A percentile compares a stretch with the other conserved stretches of the same genome.
phyloP scores from a whole-genome alignment of 345 rosid species.

The Diplotaxis tenuifolia region DNA sequence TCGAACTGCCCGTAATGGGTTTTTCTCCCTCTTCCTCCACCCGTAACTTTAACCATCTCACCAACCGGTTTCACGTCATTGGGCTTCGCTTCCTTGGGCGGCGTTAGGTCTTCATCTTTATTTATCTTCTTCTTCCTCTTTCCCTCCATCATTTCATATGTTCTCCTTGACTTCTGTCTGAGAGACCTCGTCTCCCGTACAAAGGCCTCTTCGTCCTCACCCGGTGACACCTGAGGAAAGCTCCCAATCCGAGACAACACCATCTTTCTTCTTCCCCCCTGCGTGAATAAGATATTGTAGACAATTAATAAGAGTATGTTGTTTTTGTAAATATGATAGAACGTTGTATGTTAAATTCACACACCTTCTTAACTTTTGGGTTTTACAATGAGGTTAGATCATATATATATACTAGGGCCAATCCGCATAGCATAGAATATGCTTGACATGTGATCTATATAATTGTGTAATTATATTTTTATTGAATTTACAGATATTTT shows the following conservation, averaged over 20 bases:
- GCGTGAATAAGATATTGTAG: neutral
- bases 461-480: too few species aligned
- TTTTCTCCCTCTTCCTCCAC: slow-evolving; percentile 70
- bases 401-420: neutral
- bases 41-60: slow-evolving; percentile 52
- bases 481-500: too few species aligned
- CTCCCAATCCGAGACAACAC: neutral
- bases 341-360: neutral
- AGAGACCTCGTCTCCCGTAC: slow-evolving; percentile 30
- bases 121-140: slow-evolving; percentile 28
- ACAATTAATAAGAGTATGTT: neutral
- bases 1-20: slow-evolving; percentile 66
- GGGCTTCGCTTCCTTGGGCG: slow-evolving; percentile 41
- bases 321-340: neutral
- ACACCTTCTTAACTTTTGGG: neutral
- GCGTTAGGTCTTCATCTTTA: slow-evolving; percentile 25
- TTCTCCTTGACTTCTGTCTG: slow-evolving; percentile 8
- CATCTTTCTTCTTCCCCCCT: neutral
- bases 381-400: neutral
- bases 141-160: neutral
- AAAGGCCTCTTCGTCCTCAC: neutral
- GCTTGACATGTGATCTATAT: too few species aligned
- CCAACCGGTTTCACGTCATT: slow-evolving; percentile 90
- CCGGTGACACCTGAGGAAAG: neutral
- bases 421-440: too few species aligned